Evolutionary conservation across 257 asterid species (phyloP), one percentile per base, ranked within the genome.

Genomic region (Ajuga chamaepitys): DNA sequence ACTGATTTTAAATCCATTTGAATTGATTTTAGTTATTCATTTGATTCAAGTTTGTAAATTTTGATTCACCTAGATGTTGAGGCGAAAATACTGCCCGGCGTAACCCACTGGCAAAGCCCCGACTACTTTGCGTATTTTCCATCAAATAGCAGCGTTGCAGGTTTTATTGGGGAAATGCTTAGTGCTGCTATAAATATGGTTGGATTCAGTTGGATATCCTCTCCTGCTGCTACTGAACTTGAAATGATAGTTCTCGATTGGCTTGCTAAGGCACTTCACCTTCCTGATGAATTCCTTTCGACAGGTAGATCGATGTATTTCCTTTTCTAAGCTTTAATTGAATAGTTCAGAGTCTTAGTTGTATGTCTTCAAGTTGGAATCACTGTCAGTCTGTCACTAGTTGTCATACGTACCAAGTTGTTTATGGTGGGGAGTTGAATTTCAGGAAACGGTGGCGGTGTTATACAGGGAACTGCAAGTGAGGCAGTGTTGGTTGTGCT

Each of bases 171-270:
- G 20, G 99, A 93, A 76, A 93, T 93, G 97, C 95, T 93, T 24
- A 87, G 97, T 81, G 96, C 94, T 7, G 97, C 82, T 34, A 87
- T 93, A 76, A 93, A 79, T 77, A 87, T 87, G 89, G 97, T 93
- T 73, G 98, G 99, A 0, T 93, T 93, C 65, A 93, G 96, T 78
- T 93, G 98, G 98, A 85, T 92, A 71, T 82, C 88, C 34, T 92
- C 98, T 58, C 98, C 98, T 44, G 98, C 98, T 69, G 99, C 99
- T 7, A 93, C 99, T 0, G 99, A 93, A 63, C 99, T 93, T 13
- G 99, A 93, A 72, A 89, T 82, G 84, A 83, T 87, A 9, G 96
- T 87, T 37, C 61, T 93, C 34, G 99, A 93, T 72, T 93, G 99
- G 99, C 97, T 93, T 56, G 97, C 88, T 10, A 89, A 84, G 81